Evolutionary conservation across 176 grass and related monocot genomes (phyloP), one percentile per base, ranked within the genome.

Genomic region (Metroxylon sagu): DNA sequence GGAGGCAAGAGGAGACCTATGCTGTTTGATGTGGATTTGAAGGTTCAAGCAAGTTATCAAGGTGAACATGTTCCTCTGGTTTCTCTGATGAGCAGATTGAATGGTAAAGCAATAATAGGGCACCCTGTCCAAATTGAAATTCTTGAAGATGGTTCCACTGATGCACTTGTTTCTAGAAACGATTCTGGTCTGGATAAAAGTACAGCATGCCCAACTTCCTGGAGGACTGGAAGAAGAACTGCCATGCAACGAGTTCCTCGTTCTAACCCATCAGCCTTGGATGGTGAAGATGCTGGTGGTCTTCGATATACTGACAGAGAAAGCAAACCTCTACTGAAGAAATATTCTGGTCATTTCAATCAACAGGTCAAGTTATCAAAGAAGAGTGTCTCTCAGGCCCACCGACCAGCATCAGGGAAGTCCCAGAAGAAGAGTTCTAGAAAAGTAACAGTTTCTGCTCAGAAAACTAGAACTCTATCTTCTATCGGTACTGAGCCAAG

Each of bases 31-130:
- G 79, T 98, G 48, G 78, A 92, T 71, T 61, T 98, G 65, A 90
- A 82, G 65, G 93, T 98, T 66, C 79, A 88, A 71, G 81, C 84
- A 64, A 98, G 87, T 75, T 98, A 98, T 72, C 87, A 98, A 64
- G 93, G 93, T 55, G 93, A 98, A 70, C 81, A 79, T 81, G 93
- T 98, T 68, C 93, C 93, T 76, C 84, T 98, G 59, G 93, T 98
- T 67, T 98, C 81, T 68, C 59, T 98, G 60, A 98, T 98, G 93
- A 92, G 93, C 70, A 81, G 93, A 66, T 78, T 98, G 70, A 88
- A 98, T 80, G 87, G 93, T 58, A 98, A 98, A 76, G 93, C 93
- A 67, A 88, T 98, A 72, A 76, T 98, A 73, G 93, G 93, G 43
- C 87, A 98, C 28, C 93, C 93, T 75, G 71, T 98, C 56, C 93